A percentile compares a stretch with the other conserved stretches of the same genome.
Conservation (phyloP, 805 yeast genomes). For the Zygotorulaspora florentina region DNA sequence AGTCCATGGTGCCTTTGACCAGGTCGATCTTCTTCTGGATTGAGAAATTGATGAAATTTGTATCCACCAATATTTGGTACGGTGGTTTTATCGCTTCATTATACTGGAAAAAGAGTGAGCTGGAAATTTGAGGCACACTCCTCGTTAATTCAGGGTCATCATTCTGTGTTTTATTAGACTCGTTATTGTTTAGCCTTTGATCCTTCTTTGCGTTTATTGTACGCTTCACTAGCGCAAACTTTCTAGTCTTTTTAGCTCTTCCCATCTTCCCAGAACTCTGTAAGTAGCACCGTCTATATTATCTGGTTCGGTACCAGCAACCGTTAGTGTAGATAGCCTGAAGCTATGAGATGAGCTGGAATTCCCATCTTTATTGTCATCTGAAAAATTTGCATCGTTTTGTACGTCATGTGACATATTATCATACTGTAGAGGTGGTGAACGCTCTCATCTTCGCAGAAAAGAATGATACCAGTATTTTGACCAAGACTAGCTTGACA, state of each 20-base stretch:
- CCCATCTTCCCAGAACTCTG: slow-evolving; percentile 55
- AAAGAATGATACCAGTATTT: neutral
- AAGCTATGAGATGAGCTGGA: slow-evolving; percentile 9
- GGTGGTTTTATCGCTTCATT: slow-evolving; percentile 97
- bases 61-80: slow-evolving; percentile 91
- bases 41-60: slow-evolving; percentile 93
- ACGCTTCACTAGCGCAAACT: slow-evolving; percentile 90
- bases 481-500: too few relatives aligned
- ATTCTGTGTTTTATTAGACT: slow-evolving; percentile 39
- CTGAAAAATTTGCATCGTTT: slow-evolving; percentile 10
- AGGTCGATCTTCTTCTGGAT: slow-evolving; percentile 93
- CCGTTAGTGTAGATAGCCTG: neutral
- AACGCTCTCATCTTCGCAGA: neutral
- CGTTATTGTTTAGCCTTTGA: slow-evolving; percentile 46
- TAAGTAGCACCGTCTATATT: neutral
- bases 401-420: slow-evolving; percentile 3
- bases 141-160: slow-evolving; percentile 75
- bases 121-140: slow-evolving; percentile 87
- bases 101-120: slow-evolving; percentile 91
- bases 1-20: slow-evolving; percentile 96
- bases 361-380: neutral
- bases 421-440: neutral
- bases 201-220: slow-evolving; percentile 67
- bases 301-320: neutral
- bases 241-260: slow-evolving; percentile 93